Conservation (phyloP, 805 yeast genomes). For the Blastobotrys chiropterorum region DNA sequence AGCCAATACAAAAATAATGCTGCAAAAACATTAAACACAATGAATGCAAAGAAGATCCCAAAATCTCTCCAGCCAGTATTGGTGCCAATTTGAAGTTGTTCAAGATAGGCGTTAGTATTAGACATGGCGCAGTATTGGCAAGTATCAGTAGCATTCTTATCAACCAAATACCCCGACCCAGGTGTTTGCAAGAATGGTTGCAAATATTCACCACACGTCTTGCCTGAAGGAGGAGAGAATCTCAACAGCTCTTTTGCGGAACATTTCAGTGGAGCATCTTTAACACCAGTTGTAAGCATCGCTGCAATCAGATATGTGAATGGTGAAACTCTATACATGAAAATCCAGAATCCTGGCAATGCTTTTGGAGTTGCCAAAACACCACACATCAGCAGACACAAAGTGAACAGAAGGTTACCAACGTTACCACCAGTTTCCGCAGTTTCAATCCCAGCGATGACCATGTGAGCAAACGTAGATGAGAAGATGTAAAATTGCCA, state of each 20-base stretch:
- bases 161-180: constrained; percentile 44
- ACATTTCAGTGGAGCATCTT: constrained; percentile 38
- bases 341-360: constrained; percentile 70
- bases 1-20: constrained; percentile 52
- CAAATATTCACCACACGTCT: constrained; percentile 55
- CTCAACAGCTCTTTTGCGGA: constrained; percentile 40
- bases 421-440: constrained; percentile 61
- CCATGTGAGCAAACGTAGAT: constrained; percentile 30
- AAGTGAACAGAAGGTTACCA: constrained; percentile 50
- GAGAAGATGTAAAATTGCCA: constrained; percentile 42
- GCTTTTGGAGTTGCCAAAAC: constrained; percentile 51
- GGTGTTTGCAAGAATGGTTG: constrained; percentile 29
- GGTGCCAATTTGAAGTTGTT: constrained; percentile 28
- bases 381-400: constrained; percentile 72
- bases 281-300: constrained; percentile 48
- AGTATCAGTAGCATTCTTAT: constrained; percentile 38
- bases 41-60: constrained; percentile 49
- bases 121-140: constrained; percentile 59
- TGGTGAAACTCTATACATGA: constrained; percentile 72
- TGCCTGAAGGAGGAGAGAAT: constrained; percentile 48
- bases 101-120: constrained; percentile 55
- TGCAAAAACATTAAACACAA: constrained; percentile 40
- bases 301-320: constrained; percentile 59
- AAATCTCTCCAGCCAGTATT: constrained; percentile 48
- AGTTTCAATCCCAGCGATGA: constrained; percentile 51